Base-by-base conservation (phyloP, 176 grass and related monocot species). In the Guadua angustifolia region DNA sequence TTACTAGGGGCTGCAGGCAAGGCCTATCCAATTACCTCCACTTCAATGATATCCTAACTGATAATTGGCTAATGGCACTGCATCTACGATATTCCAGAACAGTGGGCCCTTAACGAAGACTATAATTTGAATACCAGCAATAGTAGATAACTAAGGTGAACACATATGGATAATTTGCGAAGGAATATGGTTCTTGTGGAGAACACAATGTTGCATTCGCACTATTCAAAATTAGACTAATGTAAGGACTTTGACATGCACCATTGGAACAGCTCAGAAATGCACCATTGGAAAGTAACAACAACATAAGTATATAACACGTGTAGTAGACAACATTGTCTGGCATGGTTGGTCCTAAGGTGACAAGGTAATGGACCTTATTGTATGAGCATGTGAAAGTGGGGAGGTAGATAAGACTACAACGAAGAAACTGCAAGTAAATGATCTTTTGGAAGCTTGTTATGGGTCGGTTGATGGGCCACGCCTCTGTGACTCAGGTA, bases 311-410 rank as follows among this genome's bases (percentile, higher is more conserved):
- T 36, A 36, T 36, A 84, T 49, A 86, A 39, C 79, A 78, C 81
- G 72, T 29, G 47, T 59, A 66, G 68, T 77, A 71, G 64, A 77
- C 58, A 29, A 74, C 53, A 57, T 47, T 45, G 73, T 26, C 66
- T 65, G 71, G 36, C 65, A 47, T 38, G 36, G 42, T 64, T 82
- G 59, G 79, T 90, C 83, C 45, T 19, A 32, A 43, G 12, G 32
- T 51, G 66, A 58, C 72, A 84, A 71, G 56, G 73, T 24, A 78
- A 65, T 55, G 53, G 84, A 86, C 88, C 73, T 90, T 90, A 90
- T 90, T 86, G 49, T 36, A 80, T n/a, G 32, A 79, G 76, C 39
- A 78, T 65, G 38, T 74, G 46, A 44, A 73, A 15, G 25, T 79
- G 6, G 57, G 5, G 17, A 67, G 66, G 29, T 73, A 67, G 66